These are phyloP conservation scores for Ascochyta clinopodiicola DNA, from an alignment of 2,329 filamentous ascomycete species.

Conservation along the genomic window DNA sequence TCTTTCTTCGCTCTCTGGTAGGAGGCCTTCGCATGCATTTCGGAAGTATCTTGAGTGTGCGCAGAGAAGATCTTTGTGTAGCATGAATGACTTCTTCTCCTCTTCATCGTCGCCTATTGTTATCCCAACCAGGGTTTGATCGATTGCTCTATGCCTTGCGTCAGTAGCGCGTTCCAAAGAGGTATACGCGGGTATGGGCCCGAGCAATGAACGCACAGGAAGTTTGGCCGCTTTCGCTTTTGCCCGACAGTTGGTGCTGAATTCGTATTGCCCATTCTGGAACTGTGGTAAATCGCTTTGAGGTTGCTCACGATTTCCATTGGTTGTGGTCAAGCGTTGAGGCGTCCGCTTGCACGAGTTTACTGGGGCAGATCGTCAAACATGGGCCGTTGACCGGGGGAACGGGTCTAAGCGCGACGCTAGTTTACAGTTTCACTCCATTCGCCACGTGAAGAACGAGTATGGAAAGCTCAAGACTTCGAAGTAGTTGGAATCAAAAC, in stretches of 20 bases:
- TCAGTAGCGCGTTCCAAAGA: conserved; percentile 9
- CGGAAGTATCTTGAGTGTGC: conserved; percentile 26
- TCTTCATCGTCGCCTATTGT: conserved; percentile 18
- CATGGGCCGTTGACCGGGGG: conserved; percentile 6
- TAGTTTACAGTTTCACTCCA: not conserved
- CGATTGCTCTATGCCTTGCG: conserved; percentile 19
- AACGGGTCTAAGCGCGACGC: conserved; percentile 6
- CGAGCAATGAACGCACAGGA: conserved; percentile 8
- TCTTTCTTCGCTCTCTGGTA: conserved; percentile 17
- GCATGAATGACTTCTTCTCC: conserved; percentile 16
- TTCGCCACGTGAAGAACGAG: not conserved
- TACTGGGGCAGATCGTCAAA: conserved; percentile 10
- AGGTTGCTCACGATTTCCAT: conserved; percentile 20
- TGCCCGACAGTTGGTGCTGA: conserved; percentile 13
- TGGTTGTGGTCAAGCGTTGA: conserved; percentile 8
- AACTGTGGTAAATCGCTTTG: conserved; percentile 12
- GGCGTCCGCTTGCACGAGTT: conserved; percentile 12
- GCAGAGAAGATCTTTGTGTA: conserved; percentile 23
- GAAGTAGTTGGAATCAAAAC: too few relatives aligned
- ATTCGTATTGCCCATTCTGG: conserved; percentile 15
- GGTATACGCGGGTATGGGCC: not conserved
- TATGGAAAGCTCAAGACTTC: too few relatives aligned
- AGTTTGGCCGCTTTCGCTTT: conserved; percentile 20
- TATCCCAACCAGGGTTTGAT: conserved; percentile 18
- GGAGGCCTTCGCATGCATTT: conserved; percentile 17